Evolutionary conservation across 495 filamentous ascomycete genomes (phyloP), one percentile per base, ranked within the genome.

Genomic region (Penicillium argentinense): DNA sequence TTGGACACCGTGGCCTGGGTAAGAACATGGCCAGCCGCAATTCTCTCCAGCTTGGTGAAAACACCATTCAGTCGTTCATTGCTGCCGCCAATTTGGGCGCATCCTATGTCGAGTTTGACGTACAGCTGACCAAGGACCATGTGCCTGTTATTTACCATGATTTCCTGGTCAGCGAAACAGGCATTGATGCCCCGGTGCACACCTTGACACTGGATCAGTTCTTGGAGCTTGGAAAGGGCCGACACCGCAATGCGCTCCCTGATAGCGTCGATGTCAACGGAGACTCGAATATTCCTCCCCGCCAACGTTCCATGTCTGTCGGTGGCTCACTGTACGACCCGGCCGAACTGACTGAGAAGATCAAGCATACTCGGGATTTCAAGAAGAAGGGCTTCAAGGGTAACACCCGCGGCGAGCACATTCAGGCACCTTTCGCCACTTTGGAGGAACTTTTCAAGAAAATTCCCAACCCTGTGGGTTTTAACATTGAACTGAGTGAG

Each of bases 141-240:
- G 90, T 99, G 6, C 95, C 95, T 13, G 91, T 99, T 56, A 96
- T 99, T 56, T 99, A 99, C 64, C 95, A 99, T 64, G 95, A 99
- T 66, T 99, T 99, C 57, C 76, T 99, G 12, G 93, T 99, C 64
- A 96, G 90, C 62, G 95, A 99, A 69, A 99, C 95, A 0, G 95
- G 95, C 1, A 95, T 96, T 46, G 95, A 99, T 66, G 95, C 92
- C 0, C 95, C 95, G 0, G 91, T 99, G 1, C 95, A 99, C 58
- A 91, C 89, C 3, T 75, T 99, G 41, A 97, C 92, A 0, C 72
- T 97, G 3, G 92, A 98, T 51, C 95, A 82, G 65, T 96, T 97
- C 67, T 78, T 97, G 19, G 87, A 95, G 54, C 77, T 96, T 50
- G 91, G 87, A 56, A 76, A 83, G 14, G 51, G 57, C 24, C 54